Evolutionary conservation across 805 yeast genomes (phyloP).

Genomic region (Metschnikowia sp.): DNA sequence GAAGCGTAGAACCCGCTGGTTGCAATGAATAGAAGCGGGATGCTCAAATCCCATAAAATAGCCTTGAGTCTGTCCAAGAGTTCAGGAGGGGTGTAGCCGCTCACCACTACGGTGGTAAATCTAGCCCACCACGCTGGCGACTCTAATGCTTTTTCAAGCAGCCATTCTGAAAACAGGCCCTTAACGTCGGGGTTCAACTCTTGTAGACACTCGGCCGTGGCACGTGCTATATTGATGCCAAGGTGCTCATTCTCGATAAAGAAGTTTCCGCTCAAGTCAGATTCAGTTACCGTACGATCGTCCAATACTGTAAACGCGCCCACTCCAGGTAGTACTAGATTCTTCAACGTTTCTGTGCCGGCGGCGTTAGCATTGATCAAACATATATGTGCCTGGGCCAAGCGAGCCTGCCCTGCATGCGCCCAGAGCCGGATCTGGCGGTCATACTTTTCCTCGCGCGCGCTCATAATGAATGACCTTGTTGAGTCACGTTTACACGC

Average conservation of each 20-base stretch:
- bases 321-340: slow-evolving; percentile 69
- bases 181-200: slow-evolving; percentile 62
- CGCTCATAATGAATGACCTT: neutral
- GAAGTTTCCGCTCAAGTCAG: slow-evolving; percentile 58
- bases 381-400: slow-evolving; percentile 58
- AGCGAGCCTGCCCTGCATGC: slow-evolving; percentile 60
- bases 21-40: slow-evolving; percentile 54
- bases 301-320: slow-evolving; percentile 65
- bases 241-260: slow-evolving; percentile 48
- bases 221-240: slow-evolving; percentile 39
- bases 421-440: slow-evolving; percentile 91
- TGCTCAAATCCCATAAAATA: slow-evolving; percentile 38
- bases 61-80: slow-evolving; percentile 28
- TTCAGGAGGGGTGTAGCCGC: slow-evolving; percentile 23
- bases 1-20: slow-evolving; percentile 66
- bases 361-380: slow-evolving; percentile 55
- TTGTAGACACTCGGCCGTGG: slow-evolving; percentile 38
- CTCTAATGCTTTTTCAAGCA: slow-evolving; percentile 12
- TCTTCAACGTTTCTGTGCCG: slow-evolving; percentile 70
- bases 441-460: slow-evolving; percentile 52
- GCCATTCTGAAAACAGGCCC: slow-evolving; percentile 27
- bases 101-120: slow-evolving; percentile 49
- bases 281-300: slow-evolving; percentile 31
- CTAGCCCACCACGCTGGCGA: slow-evolving; percentile 39
- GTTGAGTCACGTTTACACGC: neutral